phyloP scores from a whole-genome alignment of 495 filamentous ascomycete genomes.

The Hypoxylon rickii region DNA sequence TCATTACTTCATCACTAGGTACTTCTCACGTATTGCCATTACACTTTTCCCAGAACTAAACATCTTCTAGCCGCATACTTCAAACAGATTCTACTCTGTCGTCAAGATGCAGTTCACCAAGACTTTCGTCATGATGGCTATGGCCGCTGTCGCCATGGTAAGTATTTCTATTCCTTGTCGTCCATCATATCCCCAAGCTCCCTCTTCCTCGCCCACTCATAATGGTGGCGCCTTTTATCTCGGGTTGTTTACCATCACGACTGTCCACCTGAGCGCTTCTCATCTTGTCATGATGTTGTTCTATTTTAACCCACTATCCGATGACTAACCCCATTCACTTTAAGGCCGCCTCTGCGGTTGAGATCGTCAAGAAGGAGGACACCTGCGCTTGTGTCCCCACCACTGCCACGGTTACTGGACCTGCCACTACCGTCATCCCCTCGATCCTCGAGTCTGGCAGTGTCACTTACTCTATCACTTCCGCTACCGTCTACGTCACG shows the following conservation, averaged over 20 bases:
- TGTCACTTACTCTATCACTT: neutral
- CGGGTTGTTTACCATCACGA: too few species aligned
- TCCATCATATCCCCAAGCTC: neutral
- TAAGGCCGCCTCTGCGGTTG: constrained; percentile 20
- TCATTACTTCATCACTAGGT: constrained; percentile 19
- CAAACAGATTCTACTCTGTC: constrained; percentile 7
- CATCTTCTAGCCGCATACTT: constrained; percentile 15
- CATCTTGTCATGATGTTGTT: neutral
- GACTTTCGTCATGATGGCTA: constrained; percentile 35
- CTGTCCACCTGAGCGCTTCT: neutral
- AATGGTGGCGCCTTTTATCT: too few species aligned
- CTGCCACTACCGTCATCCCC: constrained; percentile 12
- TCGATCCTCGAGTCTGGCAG: neutral
- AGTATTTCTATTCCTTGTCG: constrained; percentile 27
- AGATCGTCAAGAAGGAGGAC: constrained; percentile 25
- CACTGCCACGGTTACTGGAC: constrained; percentile 23
- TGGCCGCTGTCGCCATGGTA: constrained; percentile 47
- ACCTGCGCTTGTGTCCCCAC: constrained; percentile 29
- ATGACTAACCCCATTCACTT: constrained; percentile 1
- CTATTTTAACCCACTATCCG: neutral
- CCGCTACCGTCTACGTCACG: constrained; percentile 18
- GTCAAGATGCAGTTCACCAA: constrained; percentile 45
- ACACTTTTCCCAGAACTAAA: neutral
- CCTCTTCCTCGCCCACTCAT: neutral
- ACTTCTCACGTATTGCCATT: neutral